Base-by-base conservation (phyloP, 345 rosid genomes). In the Citrus hindsii region DNA sequence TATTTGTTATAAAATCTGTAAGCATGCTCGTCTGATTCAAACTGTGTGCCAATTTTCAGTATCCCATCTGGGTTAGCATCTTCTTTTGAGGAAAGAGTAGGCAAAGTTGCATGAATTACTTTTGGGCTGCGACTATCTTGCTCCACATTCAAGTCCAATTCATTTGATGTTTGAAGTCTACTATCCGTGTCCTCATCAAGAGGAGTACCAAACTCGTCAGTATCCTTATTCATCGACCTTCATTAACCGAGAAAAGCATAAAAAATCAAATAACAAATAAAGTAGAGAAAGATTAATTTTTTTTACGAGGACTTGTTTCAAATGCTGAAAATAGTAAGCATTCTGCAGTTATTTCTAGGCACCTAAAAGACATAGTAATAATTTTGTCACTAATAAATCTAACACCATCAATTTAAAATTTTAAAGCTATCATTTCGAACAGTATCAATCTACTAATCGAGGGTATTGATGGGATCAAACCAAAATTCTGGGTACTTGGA, bases 111-210 rank as follows among this genome's bases (percentile, higher is more conserved):
- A 76, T 71, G 28, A 30, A 71, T 30, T 40, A 70, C 71, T 27
- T 67, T 81, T 37, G 79, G 71, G 77, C 73, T 71, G 71, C 51
- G 7, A 77, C 80, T 61, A 21, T 71, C 79, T 61, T 83, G 82
- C 74, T 81, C 83, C 30, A 79, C 53, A 63, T 79, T 81, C 81
- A 83, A 76, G 79, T 83, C 88, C 82, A 85, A 35, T 32, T 64
- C 68, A 59, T 79, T 77, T n/a, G 81, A 67, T 35, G 66, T 67
- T 67, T 70, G 75, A 55, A 75, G 56, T 79, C 76, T 79, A 25
- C 30, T 18, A 73, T 77, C 83, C 67, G 56, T 67, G 56, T 74
- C 70, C 69, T 58, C 76, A 22, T 79, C 77, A 35, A 0, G 65
- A 73, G 69, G 62, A 61, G 62, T 61, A 32, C 73, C 76, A 65